These are phyloP conservation scores for Penicillium glabrum DNA, from an alignment of 2,329 filamentous ascomycete genomes.

Conservation along the genomic window DNA sequence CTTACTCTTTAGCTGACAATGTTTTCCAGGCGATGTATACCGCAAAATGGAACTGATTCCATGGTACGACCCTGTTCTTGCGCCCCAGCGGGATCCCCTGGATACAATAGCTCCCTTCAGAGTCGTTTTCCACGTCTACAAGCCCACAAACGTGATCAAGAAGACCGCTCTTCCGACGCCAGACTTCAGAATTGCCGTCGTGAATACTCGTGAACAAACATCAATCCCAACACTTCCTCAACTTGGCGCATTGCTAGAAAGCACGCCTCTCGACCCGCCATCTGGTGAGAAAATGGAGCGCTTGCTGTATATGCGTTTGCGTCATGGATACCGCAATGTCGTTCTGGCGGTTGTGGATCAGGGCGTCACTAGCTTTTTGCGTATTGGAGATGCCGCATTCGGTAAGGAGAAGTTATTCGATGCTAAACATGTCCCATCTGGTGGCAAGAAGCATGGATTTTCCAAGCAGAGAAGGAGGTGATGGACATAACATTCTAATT, in stretches of 20 bases:
- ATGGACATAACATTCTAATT: constrained; percentile 6
- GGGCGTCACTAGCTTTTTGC: constrained; percentile 83
- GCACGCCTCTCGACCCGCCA: constrained; percentile 68
- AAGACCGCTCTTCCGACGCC: constrained; percentile 77
- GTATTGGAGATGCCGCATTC: constrained; percentile 78
- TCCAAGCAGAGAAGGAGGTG: constrained; percentile 33
- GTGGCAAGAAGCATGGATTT: constrained; percentile 30
- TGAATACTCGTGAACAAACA: constrained; percentile 69
- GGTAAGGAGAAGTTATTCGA: constrained; percentile 71
- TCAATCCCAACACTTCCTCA: constrained; percentile 72
- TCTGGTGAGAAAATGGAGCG: constrained; percentile 47
- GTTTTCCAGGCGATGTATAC: constrained; percentile 65
- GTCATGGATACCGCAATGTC: constrained; percentile 80
- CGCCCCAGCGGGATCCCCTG: constrained; percentile 19
- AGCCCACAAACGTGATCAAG: constrained; percentile 67
- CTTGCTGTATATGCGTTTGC: constrained; percentile 72
- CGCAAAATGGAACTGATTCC: constrained; percentile 72
- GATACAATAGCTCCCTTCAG: constrained; percentile 59
- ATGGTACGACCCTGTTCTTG: constrained; percentile 60
- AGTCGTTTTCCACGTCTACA: constrained; percentile 81
- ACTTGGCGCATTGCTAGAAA: constrained; percentile 68
- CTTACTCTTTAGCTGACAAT: neutral
- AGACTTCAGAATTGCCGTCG: constrained; percentile 81
- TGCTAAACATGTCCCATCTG: constrained; percentile 27
- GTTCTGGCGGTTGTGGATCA: constrained; percentile 86